Percentiles rank a stretch among this genome's conserved stretches.
Evolutionary conservation across 331 rosid species (phyloP).

Genomic region (Malus hybrid): DNA sequence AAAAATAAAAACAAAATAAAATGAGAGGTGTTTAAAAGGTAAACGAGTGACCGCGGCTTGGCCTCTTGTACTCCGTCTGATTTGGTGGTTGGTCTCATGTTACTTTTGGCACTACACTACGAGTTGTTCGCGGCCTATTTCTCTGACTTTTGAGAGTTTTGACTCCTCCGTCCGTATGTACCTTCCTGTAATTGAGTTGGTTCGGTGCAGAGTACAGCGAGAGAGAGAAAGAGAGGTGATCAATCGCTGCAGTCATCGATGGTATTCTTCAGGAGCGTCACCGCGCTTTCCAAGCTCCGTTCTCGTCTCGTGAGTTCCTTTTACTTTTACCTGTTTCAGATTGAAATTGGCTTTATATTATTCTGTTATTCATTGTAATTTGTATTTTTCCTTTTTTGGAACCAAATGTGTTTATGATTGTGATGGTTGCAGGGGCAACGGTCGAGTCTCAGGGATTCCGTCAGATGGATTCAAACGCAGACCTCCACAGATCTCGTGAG

Average conservation of each 20-base stretch:
- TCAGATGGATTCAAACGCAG: slow-evolving; percentile 82
- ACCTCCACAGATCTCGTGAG: slow-evolving; percentile 58
- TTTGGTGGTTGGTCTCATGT: background rate
- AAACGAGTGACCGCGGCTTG: background rate
- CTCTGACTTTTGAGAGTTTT: background rate
- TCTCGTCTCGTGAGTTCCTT: slow-evolving; percentile 59
- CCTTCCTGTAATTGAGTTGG: background rate
- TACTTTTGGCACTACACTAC: background rate
- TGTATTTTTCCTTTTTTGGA: background rate
- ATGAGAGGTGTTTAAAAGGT: background rate
- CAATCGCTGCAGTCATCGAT: slow-evolving; percentile 17
- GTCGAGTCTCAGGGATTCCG: slow-evolving; percentile 56
- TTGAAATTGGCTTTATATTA: background rate
- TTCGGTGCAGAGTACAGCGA: background rate
- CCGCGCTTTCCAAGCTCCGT: slow-evolving; percentile 75
- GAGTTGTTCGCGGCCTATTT: too few species aligned
- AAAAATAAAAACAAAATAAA: too few species aligned
- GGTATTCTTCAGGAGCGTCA: slow-evolving; percentile 72
- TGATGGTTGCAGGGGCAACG: slow-evolving; percentile 59
- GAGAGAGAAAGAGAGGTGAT: background rate
- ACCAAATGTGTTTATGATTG: background rate
- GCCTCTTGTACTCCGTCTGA: background rate
- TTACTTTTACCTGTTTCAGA: background rate
- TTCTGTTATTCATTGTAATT: background rate
- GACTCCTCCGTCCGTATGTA: background rate